These are phyloP conservation scores for Acidomyces sp. DNA, from an alignment of 495 filamentous ascomycete species.

Conservation along the genomic window DNA sequence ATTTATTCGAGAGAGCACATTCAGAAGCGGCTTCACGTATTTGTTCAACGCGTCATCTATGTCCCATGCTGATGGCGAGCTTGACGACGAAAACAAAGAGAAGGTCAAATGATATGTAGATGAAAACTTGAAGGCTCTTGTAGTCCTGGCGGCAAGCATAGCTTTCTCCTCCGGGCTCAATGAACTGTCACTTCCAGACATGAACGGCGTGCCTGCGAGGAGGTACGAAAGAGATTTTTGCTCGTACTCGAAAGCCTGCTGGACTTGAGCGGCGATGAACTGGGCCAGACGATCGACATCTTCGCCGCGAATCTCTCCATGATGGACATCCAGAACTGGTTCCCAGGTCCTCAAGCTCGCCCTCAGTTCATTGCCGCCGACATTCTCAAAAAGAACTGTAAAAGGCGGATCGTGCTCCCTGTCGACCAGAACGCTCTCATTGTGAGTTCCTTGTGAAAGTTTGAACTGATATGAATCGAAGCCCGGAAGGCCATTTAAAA, in stretches of 20 bases:
- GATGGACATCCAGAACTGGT: constrained; percentile 65
- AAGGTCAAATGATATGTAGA: constrained; percentile 93
- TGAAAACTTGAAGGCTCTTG: constrained; percentile 77
- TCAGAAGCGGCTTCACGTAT: constrained; percentile 69
- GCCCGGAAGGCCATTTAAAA: constrained; percentile 67
- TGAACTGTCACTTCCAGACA: constrained; percentile 20
- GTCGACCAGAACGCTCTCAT: not conserved
- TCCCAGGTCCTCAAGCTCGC: constrained; percentile 54
- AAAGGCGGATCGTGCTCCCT: no score
- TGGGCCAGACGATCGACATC: constrained; percentile 59
- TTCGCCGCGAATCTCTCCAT: constrained; percentile 55
- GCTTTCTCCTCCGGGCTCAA: constrained; percentile 34
- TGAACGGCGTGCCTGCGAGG: constrained; percentile 40
- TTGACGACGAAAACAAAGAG: constrained; percentile 74
- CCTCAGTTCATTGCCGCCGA: constrained; percentile 44
- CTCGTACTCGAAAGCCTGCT: constrained; percentile 73
- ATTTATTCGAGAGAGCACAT: constrained; percentile 66
- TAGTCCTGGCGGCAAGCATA: constrained; percentile 47
- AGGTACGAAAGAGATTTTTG: constrained; percentile 78
- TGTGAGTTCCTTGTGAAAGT: constrained; percentile 4
- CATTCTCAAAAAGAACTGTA: no score
- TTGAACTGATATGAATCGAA: constrained; percentile 59
- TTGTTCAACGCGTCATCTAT: constrained; percentile 71
- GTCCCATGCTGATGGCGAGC: constrained; percentile 76
- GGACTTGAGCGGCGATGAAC: constrained; percentile 68